Conservation (phyloP, 768 basidiomycete genomes). For the Russula sp. region DNA sequence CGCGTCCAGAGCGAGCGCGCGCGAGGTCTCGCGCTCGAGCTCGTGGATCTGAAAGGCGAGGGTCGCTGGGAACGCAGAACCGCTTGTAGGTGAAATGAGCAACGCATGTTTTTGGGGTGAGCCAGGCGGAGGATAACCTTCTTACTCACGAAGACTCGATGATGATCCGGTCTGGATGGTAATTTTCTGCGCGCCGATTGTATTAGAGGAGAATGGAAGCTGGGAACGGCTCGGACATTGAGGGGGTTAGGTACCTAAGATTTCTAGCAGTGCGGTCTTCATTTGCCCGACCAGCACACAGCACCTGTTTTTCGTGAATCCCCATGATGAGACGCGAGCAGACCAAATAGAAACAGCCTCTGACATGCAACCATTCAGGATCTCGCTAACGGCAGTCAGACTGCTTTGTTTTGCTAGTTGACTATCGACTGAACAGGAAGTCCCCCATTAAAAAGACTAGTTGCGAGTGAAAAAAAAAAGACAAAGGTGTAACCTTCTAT, state of each 20-base stretch:
- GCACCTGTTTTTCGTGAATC: constrained; percentile 46
- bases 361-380: constrained; percentile 93
- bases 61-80: constrained; percentile 93
- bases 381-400: constrained; percentile 84
- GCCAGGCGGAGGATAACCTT: constrained; percentile 25
- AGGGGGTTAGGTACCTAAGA: constrained; percentile 49
- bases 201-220: not conserved
- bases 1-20: constrained; percentile 77
- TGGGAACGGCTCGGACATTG: not conserved
- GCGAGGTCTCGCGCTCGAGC: constrained; percentile 68
- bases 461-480: not conserved
- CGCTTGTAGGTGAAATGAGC: constrained; percentile 38
- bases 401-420: constrained; percentile 81
- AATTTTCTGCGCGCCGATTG: constrained; percentile 51
- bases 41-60: constrained; percentile 92
- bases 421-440: constrained; percentile 61
- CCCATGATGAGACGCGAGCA: not conserved
- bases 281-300: constrained; percentile 94
- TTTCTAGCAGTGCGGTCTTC: constrained; percentile 84
- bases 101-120: not conserved
- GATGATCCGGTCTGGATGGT: constrained; percentile 82
- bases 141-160: constrained; percentile 79
- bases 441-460: too few species aligned
- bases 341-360: constrained; percentile 23
- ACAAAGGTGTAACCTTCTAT: constrained; percentile 55